Percentiles rank a stretch among this genome's conserved stretches.
Evolutionary conservation across 176 grass and related monocot species (phyloP).

Genomic region (Aegilops umbellulata): DNA sequence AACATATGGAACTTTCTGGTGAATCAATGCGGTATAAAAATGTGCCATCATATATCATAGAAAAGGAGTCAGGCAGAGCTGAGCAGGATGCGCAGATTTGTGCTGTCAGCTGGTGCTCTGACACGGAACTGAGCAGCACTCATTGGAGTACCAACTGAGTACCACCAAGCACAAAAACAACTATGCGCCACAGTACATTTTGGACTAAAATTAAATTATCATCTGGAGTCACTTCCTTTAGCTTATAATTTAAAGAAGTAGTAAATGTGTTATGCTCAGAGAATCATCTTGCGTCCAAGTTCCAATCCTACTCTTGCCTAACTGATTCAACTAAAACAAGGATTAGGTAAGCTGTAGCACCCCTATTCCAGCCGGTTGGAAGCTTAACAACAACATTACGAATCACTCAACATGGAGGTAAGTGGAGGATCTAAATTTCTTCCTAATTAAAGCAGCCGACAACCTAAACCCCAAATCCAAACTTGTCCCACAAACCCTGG

Average conservation of each 20-base stretch:
- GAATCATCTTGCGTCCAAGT: neutral
- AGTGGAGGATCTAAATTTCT: neutral
- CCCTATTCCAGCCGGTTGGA: neutral
- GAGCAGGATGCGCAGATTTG: neutral
- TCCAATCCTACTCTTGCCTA: neutral
- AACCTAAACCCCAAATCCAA: slow-evolving; percentile 4
- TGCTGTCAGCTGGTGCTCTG: slow-evolving; percentile 14
- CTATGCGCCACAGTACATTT: slow-evolving; percentile 13
- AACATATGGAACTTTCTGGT: neutral
- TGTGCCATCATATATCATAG: neutral
- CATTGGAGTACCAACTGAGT: neutral
- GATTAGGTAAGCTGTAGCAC: neutral
- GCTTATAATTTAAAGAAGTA: neutral
- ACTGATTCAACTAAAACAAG: neutral
- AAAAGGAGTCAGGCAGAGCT: neutral
- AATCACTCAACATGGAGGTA: neutral
- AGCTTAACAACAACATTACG: neutral
- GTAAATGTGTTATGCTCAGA: neutral
- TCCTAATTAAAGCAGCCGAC: neutral
- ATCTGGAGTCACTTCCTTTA: neutral
- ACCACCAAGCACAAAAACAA: neutral
- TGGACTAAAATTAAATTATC: slow-evolving; percentile 15
- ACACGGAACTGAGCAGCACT: neutral
- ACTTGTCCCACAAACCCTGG: neutral
- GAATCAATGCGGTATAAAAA: neutral